Base-by-base conservation (phyloP, 306 rosid species). In the Geum urbanum region DNA sequence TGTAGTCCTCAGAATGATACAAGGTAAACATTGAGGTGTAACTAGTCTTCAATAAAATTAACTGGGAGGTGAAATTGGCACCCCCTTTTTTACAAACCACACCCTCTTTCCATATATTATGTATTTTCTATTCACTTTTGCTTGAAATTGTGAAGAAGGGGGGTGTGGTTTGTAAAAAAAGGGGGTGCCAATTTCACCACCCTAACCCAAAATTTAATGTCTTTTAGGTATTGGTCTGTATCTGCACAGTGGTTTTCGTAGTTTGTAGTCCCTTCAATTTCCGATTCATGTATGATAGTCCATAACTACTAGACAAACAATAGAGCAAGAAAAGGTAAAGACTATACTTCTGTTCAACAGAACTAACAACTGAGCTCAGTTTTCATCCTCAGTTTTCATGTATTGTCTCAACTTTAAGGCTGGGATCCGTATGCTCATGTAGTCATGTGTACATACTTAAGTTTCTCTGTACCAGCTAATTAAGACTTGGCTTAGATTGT, bases 1-100 rank as follows among this genome's bases (percentile, higher is more conserved):
- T 79, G 78, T 80, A 70, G 85, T 74, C 77, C 71, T 70, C 83
- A 65, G 80, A 70, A 83, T 70, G 87, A 76, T 13, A 32, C 80
- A 64, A 82, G 96, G 96, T 92, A 84, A 71, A 24, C 57, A 40
- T 74, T 40, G 37, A 47, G 50, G 63, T 63, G 27, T 52, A 50
- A 71, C 20, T 54, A 2, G 52, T 72, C 18, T 73, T 76, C 69
- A 71, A 43, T 82, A 40, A 59, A 54, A n/a, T n/a, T n/a, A n/a
- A n/a, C n/a, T n/a, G n/a, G n/a, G n/a, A n/a, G n/a, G n/a, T n/a
- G n/a, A n/a, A n/a, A n/a, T n/a, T n/a, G n/a, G n/a, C n/a, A n/a
- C n/a, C n/a, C n/a, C n/a, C n/a, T n/a, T n/a, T n/a, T n/a, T n/a
- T n/a, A n/a, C n/a, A n/a, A n/a, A n/a, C n/a, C n/a, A n/a, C n/a